A percentile compares a stretch with the other conserved stretches of the same genome.
Conservation (phyloP, 768 basidiomycete species). For the Auricularia sp. region DNA sequence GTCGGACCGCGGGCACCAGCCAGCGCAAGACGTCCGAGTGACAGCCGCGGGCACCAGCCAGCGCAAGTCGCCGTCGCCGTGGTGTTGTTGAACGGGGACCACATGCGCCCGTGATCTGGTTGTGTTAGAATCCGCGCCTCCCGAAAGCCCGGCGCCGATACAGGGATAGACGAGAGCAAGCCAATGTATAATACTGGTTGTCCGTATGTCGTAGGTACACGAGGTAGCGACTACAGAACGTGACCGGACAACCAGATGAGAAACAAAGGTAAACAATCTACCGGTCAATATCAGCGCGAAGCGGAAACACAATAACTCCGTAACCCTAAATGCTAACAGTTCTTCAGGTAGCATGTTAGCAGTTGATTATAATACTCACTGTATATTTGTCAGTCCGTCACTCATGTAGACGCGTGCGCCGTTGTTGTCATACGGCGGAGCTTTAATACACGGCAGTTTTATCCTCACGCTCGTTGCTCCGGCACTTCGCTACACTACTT, state of each 20-base stretch:
- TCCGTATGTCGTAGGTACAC: not conserved
- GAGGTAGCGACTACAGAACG: not conserved
- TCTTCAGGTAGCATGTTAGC: too few relatives aligned
- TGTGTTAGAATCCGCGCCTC: not conserved
- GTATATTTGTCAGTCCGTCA: too few relatives aligned
- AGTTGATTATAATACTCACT: too few relatives aligned
- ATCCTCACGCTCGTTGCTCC: too few relatives aligned
- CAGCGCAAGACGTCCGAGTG: too few relatives aligned
- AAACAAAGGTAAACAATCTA: not conserved
- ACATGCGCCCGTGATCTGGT: not conserved
- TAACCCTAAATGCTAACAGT: not conserved
- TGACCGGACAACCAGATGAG: not conserved
- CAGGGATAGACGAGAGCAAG: not conserved
- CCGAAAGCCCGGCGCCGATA: not conserved
- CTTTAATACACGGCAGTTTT: too few relatives aligned
- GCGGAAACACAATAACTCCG: not conserved
- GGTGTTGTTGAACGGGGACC: not conserved
- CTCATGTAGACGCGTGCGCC: too few relatives aligned
- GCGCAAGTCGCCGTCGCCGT: not conserved
- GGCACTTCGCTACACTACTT: too few relatives aligned
- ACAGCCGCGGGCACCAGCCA: not conserved
- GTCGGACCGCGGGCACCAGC: too few relatives aligned
- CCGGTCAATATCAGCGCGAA: not conserved
- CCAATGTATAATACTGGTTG: not conserved
- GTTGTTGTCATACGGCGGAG: too few relatives aligned